phyloP scores from a whole-genome alignment of 2,329 filamentous ascomycete genomes.

The Microdochium nivale region DNA sequence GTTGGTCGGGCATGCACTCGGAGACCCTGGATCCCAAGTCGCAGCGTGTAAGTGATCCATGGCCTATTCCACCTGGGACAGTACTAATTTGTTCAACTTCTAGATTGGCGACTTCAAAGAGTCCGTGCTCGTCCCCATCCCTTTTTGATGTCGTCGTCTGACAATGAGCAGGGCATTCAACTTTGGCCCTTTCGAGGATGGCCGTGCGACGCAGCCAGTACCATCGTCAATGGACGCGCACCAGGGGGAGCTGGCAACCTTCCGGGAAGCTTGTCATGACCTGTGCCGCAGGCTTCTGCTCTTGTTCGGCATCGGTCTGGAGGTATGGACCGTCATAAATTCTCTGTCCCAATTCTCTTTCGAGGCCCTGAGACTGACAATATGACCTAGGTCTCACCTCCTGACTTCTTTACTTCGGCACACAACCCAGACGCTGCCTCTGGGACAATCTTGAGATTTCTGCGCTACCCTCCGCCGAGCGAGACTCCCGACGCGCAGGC shows the following conservation, averaged over 20 bases:
- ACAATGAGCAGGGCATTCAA: constrained; percentile 67
- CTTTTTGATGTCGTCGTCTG: constrained; percentile 2
- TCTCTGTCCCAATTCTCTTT: no score
- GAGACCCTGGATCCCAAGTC: constrained; percentile 81
- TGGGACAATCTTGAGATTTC: constrained; percentile 56
- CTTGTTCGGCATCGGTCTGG: constrained; percentile 71
- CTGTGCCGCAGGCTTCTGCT: constrained; percentile 67
- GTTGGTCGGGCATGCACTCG: constrained; percentile 81
- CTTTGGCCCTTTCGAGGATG: constrained; percentile 66
- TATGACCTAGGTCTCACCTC: constrained; percentile 28
- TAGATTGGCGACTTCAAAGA: constrained; percentile 84
- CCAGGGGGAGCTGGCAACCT: constrained; percentile 53
- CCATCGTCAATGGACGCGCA: constrained; percentile 54
- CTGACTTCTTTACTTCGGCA: constrained; percentile 45
- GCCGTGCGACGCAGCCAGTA: constrained; percentile 68
- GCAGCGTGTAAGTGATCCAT: constrained; percentile 52
- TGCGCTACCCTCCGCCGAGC: constrained; percentile 59
- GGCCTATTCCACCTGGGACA: not conserved
- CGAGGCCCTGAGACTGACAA: not conserved
- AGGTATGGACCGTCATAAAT: constrained; percentile 33
- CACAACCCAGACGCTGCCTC: constrained; percentile 39
- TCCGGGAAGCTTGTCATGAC: constrained; percentile 61
- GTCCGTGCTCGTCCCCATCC: constrained; percentile 32
- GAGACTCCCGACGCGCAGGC: constrained; percentile 31
- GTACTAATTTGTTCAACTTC: constrained; percentile 1